These are phyloP conservation scores for Phaffia australis DNA, from an alignment of 768 basidiomycete species.

Conservation along the genomic window DNA sequence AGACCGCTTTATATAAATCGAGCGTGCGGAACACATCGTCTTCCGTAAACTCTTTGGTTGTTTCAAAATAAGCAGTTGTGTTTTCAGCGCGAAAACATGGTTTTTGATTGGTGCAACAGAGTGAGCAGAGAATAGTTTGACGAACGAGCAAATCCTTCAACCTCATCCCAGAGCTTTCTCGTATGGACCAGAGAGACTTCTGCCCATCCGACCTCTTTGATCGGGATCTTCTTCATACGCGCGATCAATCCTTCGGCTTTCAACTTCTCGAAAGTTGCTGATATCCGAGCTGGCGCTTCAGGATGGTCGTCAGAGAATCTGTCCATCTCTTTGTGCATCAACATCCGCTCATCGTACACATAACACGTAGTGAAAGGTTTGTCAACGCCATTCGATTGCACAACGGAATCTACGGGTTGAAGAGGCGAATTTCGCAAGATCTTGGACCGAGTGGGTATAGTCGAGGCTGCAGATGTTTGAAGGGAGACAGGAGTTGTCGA, in stretches of 20 bases:
- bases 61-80: background rate
- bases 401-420: too few relatives aligned
- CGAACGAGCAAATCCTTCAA: constrained; percentile 71
- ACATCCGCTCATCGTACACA: constrained; percentile 79
- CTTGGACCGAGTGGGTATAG: too few relatives aligned
- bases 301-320: constrained; percentile 48
- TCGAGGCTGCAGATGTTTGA: too few relatives aligned
- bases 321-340: constrained; percentile 54
- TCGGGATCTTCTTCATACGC: constrained; percentile 67
- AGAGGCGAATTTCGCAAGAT: too few relatives aligned
- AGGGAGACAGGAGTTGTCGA: too few relatives aligned
- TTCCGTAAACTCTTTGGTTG: background rate
- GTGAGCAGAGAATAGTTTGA: constrained; percentile 25
- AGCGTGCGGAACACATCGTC: background rate
- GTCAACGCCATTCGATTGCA: too few relatives aligned
- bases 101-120: background rate
- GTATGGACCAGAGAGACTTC: constrained; percentile 85
- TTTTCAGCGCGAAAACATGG: too few relatives aligned
- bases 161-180: constrained; percentile 83
- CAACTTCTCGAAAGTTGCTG: constrained; percentile 59
- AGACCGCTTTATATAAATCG: constrained; percentile 73
- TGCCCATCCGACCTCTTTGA: constrained; percentile 58
- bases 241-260: constrained; percentile 49
- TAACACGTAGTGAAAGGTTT: constrained; percentile 53
- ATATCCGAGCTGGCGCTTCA: constrained; percentile 65